phyloP scores from a whole-genome alignment of 805 yeast species.

The Metschnikowia santaceciliae region DNA sequence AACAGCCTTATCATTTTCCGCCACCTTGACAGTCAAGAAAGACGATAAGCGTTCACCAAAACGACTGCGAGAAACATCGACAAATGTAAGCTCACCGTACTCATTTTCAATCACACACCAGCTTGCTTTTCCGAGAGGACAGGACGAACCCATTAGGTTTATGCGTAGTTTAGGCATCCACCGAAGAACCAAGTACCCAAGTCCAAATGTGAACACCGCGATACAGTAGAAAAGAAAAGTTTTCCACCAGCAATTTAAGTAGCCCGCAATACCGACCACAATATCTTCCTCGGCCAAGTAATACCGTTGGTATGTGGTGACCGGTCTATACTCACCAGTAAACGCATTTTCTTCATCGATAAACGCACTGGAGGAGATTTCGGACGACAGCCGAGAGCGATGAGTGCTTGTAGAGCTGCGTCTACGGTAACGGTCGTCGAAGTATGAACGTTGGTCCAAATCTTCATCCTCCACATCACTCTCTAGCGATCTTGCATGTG shows the following conservation, averaged over 20 bases:
- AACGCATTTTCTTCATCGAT: conserved; percentile 10
- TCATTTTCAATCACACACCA: conserved; percentile 95
- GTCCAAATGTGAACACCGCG: conserved; percentile 61
- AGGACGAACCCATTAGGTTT: conserved; percentile 56
- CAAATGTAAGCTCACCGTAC: conserved; percentile 74
- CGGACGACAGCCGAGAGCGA: conserved; percentile 4
- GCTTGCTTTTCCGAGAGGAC: conserved; percentile 77
- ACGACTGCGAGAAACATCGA: conserved; percentile 52
- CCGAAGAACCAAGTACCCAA: conserved; percentile 66
- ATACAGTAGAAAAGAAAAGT: conserved; percentile 46
- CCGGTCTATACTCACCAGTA: conserved; percentile 25
- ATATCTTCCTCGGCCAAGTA: conserved; percentile 95
- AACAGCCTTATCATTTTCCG: conserved; percentile 23
- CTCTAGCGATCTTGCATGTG: conserved; percentile 3
- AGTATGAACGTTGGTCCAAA: conserved; percentile 15
- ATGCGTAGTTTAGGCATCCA: conserved; percentile 85
- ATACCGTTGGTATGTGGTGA: conserved; percentile 64
- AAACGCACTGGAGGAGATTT: conserved; percentile 7
- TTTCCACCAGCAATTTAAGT: conserved; percentile 49
- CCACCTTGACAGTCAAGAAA: conserved; percentile 40
- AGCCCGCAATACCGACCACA: conserved; percentile 93
- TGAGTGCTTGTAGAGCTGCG: conserved; percentile 15
- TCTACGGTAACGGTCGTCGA: conserved; percentile 25
- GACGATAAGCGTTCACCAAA: conserved; percentile 72
- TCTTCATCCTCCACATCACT: conserved; percentile 9